These are phyloP conservation scores for Pythium utonaiense DNA, from an alignment of 352 stramenopile species.

Conservation along the genomic window DNA sequence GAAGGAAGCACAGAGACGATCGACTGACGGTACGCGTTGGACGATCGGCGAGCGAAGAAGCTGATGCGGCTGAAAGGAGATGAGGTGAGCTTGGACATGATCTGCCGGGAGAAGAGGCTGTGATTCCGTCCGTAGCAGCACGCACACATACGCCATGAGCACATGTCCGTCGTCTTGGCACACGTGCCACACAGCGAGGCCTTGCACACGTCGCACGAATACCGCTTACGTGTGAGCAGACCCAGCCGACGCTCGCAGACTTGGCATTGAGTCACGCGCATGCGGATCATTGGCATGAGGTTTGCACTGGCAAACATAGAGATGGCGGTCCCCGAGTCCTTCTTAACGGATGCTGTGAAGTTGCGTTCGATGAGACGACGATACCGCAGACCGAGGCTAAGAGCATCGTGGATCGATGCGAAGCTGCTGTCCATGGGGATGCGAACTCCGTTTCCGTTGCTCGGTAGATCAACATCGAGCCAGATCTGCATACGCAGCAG, in stretches of 20 bases:
- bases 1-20: slow-evolving; percentile 3
- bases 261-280: slow-evolving; percentile 54
- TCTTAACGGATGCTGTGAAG: slow-evolving; percentile 29
- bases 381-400: slow-evolving; percentile 62
- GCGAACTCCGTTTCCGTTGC: slow-evolving; percentile 1
- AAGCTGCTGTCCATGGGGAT: slow-evolving; percentile 16
- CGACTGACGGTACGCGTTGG: slow-evolving; percentile 15
- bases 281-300: slow-evolving; percentile 25
- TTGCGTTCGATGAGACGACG: slow-evolving; percentile 54
- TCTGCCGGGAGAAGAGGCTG: slow-evolving; percentile 48
- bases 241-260: slow-evolving; percentile 58
- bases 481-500: slow-evolving; percentile 70
- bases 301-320: slow-evolving; percentile 29
- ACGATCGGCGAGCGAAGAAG: slow-evolving; percentile 15
- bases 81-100: slow-evolving; percentile 48
- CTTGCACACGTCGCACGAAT: slow-evolving; percentile 60
- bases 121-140: slow-evolving; percentile 67
- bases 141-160: slow-evolving; percentile 55
- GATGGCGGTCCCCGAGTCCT: slow-evolving; percentile 22
- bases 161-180: slow-evolving; percentile 56
- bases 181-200: slow-evolving; percentile 61
- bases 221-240: slow-evolving; percentile 58
- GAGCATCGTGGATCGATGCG: slow-evolving; percentile 62
- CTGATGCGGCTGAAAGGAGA: slow-evolving; percentile 30
- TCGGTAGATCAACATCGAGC: slow-evolving; percentile 59